Base-by-base conservation (phyloP, 2,329 filamentous ascomycete genomes). In the Colletotrichum tofieldiae region DNA sequence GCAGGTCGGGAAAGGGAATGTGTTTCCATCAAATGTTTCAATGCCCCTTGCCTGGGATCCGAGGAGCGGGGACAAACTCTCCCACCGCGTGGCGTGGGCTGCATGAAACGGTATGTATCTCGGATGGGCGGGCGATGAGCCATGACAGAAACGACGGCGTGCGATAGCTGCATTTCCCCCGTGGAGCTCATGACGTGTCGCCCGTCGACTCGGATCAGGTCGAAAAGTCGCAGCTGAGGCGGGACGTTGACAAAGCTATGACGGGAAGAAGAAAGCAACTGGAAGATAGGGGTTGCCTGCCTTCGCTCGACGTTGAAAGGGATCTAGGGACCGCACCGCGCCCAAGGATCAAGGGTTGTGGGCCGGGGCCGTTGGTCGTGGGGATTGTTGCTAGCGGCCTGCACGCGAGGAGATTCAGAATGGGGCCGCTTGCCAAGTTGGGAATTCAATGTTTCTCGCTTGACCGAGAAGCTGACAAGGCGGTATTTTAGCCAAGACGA, bases 21-120 rank as follows among this genome's bases (percentile, higher is more conserved):
- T 29, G 59, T 72, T 72, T 69, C 65, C 69, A 72, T 72, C 43
- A 69, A 72, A 69, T 64, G 69, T 72, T 72, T 72, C 69, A 72
- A 69, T 32, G 47, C 6, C 35, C 43, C 65, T 59, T 61, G 69
- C 43, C 39, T 69, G 32, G 60, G 60, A 55, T 54, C 65, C 59
- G 23, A 59, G 65, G 52, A 72, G 69, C 65, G 65, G 69, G 59
- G 69, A 69, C 54, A 45, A 55, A 47, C 23, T 60, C 45, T 58
- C 47, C 35, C 58, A 52, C 69, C 65, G 52, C 37, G 35, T 58
- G 51, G 69, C 59, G 52, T 60, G 69, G 69, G 65, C 65, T 68
- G 65, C 69, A 72, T 68, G 65, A 68, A 72, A 63, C 65, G 69
- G 51, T 52, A n/a, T 43, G 59, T 49, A 64, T 68, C 65, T 37